Conservation (phyloP, 352 stramenopile genomes). For the Globisporangium alternatum region DNA sequence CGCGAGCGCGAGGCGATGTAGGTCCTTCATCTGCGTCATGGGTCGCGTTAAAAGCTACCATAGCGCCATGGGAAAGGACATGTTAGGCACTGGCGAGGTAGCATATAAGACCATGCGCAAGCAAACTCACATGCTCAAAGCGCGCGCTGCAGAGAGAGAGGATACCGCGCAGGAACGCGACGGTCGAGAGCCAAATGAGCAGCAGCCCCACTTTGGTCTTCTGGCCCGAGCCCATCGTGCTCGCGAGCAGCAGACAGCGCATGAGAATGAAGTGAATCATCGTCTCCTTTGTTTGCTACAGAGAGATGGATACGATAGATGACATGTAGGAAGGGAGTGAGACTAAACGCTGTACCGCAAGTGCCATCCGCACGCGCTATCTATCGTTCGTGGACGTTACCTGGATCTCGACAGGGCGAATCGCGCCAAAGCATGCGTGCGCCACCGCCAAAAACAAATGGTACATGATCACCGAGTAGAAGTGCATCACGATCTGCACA, state of each 20-base stretch:
- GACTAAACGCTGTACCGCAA: not conserved
- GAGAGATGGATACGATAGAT: not conserved
- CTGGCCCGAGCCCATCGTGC: constrained; percentile 48
- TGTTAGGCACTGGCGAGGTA: too few relatives aligned
- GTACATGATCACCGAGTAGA: constrained; percentile 68
- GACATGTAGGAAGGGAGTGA: not conserved
- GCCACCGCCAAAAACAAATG: constrained; percentile 56
- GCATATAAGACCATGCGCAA: not conserved
- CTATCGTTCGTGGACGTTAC: constrained; percentile 12
- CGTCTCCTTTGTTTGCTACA: constrained; percentile 74
- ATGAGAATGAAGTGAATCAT: constrained; percentile 76
- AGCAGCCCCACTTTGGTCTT: constrained; percentile 44
- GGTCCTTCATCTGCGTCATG: constrained; percentile 52
- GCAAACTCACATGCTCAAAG: constrained; percentile 51
- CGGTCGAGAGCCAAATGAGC: constrained; percentile 60
- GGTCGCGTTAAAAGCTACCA: constrained; percentile 57
- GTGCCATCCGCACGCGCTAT: not conserved
- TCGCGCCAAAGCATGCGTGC: constrained; percentile 36
- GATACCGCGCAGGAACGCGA: constrained; percentile 61
- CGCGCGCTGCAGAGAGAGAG: constrained; percentile 55
- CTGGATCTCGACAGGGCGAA: constrained; percentile 56
- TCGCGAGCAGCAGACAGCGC: constrained; percentile 67
- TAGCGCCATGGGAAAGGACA: constrained; percentile 22
- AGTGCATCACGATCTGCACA: constrained; percentile 65
- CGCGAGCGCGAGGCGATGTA: constrained; percentile 52